These are phyloP conservation scores for Penicillium turbatum DNA, from an alignment of 495 filamentous ascomycete species.

Conservation along the genomic window DNA sequence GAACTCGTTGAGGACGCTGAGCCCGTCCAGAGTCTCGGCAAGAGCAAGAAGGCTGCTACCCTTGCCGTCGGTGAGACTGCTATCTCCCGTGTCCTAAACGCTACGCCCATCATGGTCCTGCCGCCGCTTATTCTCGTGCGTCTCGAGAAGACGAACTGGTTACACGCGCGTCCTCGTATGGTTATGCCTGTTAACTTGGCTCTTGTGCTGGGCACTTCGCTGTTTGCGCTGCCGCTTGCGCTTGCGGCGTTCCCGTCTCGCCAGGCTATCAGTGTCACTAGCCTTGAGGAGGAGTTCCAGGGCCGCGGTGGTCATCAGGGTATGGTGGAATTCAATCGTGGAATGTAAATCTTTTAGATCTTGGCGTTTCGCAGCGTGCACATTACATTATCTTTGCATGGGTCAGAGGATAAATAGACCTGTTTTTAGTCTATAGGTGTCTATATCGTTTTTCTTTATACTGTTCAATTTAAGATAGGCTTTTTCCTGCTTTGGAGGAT, in stretches of 20 bases:
- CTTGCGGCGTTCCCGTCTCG: conserved; percentile 89
- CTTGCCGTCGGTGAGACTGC: conserved; percentile 91
- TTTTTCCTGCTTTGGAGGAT: conserved; percentile 43
- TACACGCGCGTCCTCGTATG: conserved; percentile 65
- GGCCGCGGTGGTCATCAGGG: conserved; percentile 67
- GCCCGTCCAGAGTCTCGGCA: conserved; percentile 66
- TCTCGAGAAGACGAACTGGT: conserved; percentile 71
- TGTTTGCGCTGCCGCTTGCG: conserved; percentile 73
- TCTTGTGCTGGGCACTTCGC: conserved; percentile 72
- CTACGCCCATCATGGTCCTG: conserved; percentile 94
- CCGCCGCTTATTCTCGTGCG: conserved; percentile 80
- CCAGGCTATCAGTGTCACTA: conserved; percentile 67
- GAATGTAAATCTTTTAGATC: conserved; percentile 53
- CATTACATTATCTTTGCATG: conserved; percentile 1
- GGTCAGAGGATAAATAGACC: conserved; percentile 1
- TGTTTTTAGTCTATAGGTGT: neutral
- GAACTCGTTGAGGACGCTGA: conserved; percentile 45
- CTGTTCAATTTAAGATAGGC: conserved; percentile 35
- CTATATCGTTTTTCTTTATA: neutral
- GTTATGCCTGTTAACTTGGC: conserved; percentile 77
- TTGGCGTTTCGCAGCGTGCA: conserved; percentile 9
- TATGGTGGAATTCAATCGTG: conserved; percentile 86
- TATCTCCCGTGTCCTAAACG: conserved; percentile 80
- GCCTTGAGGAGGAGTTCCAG: conserved; percentile 79
- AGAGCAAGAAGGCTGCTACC: conserved; percentile 79